phyloP scores from a whole-genome alignment of 2,329 filamentous ascomycete species.

The Knufia fluminis region DNA sequence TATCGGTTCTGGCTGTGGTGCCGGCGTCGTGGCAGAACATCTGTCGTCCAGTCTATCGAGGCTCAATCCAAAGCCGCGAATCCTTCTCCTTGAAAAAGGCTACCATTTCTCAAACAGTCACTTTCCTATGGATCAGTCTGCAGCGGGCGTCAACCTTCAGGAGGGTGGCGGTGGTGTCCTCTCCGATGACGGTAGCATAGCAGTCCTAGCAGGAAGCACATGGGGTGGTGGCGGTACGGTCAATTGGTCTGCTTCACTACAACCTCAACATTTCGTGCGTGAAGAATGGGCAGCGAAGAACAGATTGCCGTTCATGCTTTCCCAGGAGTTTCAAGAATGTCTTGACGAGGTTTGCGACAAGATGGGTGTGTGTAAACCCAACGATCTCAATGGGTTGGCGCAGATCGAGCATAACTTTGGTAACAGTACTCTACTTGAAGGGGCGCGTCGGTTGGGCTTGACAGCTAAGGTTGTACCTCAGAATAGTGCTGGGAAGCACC shows the following conservation, averaged over 20 bases:
- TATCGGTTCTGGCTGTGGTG: slow-evolving; percentile 79
- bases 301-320: slow-evolving; percentile 65
- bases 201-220: slow-evolving; percentile 57
- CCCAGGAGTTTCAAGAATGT: slow-evolving; percentile 63
- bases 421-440: slow-evolving; percentile 66
- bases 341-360: slow-evolving; percentile 68
- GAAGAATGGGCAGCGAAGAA: slow-evolving; percentile 64
- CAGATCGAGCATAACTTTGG: slow-evolving; percentile 61
- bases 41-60: slow-evolving; percentile 61
- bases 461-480: slow-evolving; percentile 61
- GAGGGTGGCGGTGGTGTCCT: slow-evolving; percentile 54
- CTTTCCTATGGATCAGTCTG: slow-evolving; percentile 62
- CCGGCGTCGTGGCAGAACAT: slow-evolving; percentile 50
- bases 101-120: slow-evolving; percentile 65
- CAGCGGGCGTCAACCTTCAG: slow-evolving; percentile 56
- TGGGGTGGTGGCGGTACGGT: slow-evolving; percentile 83
- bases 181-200: slow-evolving; percentile 50
- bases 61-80: slow-evolving; percentile 54
- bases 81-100: slow-evolving; percentile 74
- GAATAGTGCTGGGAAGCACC: slow-evolving; percentile 64
- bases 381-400: slow-evolving; percentile 33
- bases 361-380: slow-evolving; percentile 58
- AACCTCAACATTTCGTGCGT: slow-evolving; percentile 66
- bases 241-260: slow-evolving; percentile 66
- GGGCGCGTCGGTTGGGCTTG: slow-evolving; percentile 64